Percentiles rank a stretch among this genome's conserved stretches.
Conservation (phyloP, 2,329 filamentous ascomycete species). For the Westerdykella aurantiaca region DNA sequence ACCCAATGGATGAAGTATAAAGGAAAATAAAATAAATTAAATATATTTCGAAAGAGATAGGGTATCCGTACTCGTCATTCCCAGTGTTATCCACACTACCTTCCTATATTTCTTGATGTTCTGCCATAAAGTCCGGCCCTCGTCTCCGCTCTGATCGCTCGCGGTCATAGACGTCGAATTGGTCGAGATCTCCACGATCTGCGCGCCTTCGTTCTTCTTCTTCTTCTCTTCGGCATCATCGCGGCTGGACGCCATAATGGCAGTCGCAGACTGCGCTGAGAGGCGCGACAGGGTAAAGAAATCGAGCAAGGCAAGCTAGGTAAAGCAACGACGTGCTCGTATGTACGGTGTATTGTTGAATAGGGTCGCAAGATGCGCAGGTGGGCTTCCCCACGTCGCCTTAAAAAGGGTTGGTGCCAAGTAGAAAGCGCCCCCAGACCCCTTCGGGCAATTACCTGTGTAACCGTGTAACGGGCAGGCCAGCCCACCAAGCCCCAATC, state of each 20-base stretch:
- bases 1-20: too few relatives aligned
- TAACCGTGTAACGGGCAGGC: too few relatives aligned
- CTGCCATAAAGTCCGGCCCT: slow-evolving; percentile 22
- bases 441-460: too few relatives aligned
- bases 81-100: slow-evolving; percentile 19
- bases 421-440: too few relatives aligned
- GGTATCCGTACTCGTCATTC: slow-evolving; percentile 11
- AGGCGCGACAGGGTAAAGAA: background rate
- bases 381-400: too few relatives aligned
- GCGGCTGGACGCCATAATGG: slow-evolving; percentile 29
- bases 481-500: too few relatives aligned
- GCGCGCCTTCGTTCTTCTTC: slow-evolving; percentile 3
- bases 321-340: too few relatives aligned
- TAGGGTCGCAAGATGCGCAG: too few relatives aligned
- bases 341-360: too few relatives aligned
- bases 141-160: slow-evolving; percentile 10
- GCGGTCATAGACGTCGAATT: background rate
- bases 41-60: background rate
- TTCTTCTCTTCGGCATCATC: slow-evolving; percentile 65
- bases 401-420: too few relatives aligned
- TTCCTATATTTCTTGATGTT: slow-evolving; percentile 29
- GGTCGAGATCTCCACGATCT: slow-evolving; percentile 9
- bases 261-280: background rate
- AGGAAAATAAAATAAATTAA: background rate
- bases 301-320: too few relatives aligned